Percentiles rank a stretch among this genome's conserved stretches.
Conservation (phyloP, 306 rosid genomes). For the Abrus pulchellus region DNA sequence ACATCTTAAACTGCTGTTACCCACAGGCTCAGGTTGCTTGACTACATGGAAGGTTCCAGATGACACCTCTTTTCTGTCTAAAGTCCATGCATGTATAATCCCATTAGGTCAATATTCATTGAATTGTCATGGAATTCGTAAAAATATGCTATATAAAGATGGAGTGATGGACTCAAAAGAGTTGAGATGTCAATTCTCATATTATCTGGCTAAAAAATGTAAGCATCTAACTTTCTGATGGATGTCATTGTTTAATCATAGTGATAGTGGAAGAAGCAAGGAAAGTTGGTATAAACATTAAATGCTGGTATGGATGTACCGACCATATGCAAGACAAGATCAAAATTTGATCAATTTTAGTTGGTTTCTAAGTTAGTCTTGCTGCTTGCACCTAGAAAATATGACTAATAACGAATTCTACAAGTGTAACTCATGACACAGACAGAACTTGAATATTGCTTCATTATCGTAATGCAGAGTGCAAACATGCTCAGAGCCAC, state of each 20-base stretch:
- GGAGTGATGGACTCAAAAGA: neutral
- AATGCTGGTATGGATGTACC: neutral
- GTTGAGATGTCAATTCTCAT: neutral
- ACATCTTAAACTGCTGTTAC: neutral
- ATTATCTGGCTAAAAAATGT: neutral
- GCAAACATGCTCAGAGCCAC: slow-evolving; percentile 20
- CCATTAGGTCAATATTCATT: neutral
- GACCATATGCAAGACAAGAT: neutral
- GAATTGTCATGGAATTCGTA: slow-evolving; percentile 15
- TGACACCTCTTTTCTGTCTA: neutral
- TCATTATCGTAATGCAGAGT: slow-evolving; percentile 15
- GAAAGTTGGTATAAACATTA: neutral
- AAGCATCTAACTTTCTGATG: slow-evolving; percentile 1
- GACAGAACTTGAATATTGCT: slow-evolving; percentile 22
- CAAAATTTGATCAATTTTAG: neutral
- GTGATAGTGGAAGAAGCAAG: neutral
- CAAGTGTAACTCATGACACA: slow-evolving; percentile 5
- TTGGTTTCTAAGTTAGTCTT: neutral
- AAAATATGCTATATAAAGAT: neutral
- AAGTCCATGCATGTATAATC: neutral
- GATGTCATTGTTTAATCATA: neutral
- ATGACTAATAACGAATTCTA: neutral
- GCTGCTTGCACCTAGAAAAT: neutral
- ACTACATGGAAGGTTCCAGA: neutral
- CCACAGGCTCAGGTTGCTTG: neutral